Conservation (phyloP, 2,329 filamentous ascomycete genomes). For the Phaeoacremonium minimum region DNA sequence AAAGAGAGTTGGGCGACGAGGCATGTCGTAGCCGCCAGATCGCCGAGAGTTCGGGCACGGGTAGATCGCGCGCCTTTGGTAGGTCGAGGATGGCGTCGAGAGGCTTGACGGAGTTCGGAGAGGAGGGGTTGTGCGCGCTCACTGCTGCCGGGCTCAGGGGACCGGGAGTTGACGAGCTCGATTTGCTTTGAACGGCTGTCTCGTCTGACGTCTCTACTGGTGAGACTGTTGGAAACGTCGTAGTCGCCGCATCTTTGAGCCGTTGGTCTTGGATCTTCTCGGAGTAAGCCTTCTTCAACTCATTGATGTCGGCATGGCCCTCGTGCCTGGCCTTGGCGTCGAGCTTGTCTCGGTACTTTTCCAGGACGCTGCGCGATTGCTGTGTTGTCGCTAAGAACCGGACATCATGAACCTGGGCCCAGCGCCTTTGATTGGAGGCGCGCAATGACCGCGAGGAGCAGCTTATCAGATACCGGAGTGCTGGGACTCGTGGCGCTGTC, state of each 20-base stretch:
- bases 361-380: conserved; percentile 62
- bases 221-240: no score
- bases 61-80: conserved; percentile 67
- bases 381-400: conserved; percentile 82
- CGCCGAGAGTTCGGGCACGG: conserved; percentile 75
- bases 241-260: conserved; percentile 57
- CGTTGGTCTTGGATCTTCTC: conserved; percentile 75
- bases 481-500: conserved; percentile 42
- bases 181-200: no score
- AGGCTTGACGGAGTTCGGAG: conserved; percentile 31
- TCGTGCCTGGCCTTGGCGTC: conserved; percentile 68
- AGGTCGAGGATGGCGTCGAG: conserved; percentile 65
- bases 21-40: conserved; percentile 91
- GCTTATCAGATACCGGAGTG: conserved; percentile 41
- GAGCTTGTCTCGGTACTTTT: conserved; percentile 87
- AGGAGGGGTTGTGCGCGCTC: conserved; percentile 18
- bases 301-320: conserved; percentile 65
- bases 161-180: conserved; percentile 17
- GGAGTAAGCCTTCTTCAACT: conserved; percentile 77
- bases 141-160: conserved; percentile 21
- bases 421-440: conserved; percentile 63
- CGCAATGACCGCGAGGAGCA: conserved; percentile 24
- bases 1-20: conserved; percentile 67
- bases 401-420: conserved; percentile 89
- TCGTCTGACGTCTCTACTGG: no score